Conservation (phyloP, 2,329 filamentous ascomycete genomes). For the Cercospora janseana region DNA sequence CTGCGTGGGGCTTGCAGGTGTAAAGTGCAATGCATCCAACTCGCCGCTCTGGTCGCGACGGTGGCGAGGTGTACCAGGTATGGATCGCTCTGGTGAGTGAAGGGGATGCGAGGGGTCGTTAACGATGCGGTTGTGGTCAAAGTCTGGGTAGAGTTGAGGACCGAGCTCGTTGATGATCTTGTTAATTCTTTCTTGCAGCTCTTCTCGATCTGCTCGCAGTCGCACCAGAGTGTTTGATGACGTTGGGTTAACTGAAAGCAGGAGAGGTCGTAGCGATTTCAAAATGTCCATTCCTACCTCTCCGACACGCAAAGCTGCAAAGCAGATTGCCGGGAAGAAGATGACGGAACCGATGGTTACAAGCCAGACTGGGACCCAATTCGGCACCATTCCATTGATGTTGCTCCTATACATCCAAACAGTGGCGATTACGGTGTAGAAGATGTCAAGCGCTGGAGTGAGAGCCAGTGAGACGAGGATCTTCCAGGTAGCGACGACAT, state of each 20-base stretch:
- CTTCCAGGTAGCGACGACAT: slow-evolving; percentile 95
- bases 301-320: slow-evolving; percentile 88
- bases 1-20: slow-evolving; percentile 27
- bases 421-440: slow-evolving; percentile 73
- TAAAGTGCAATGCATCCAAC: slow-evolving; percentile 31
- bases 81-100: slow-evolving; percentile 30
- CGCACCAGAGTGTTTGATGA: slow-evolving; percentile 81
- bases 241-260: slow-evolving; percentile 79
- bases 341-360: slow-evolving; percentile 73
- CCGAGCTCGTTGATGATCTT: slow-evolving; percentile 92
- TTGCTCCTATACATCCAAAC: slow-evolving; percentile 78
- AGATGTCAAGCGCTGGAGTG: slow-evolving; percentile 76
- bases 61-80: slow-evolving; percentile 31
- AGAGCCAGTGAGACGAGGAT: slow-evolving; percentile 82
- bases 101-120: slow-evolving; percentile 48
- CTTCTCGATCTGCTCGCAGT: slow-evolving; percentile 68
- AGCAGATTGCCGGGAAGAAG: slow-evolving; percentile 83
- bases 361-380: slow-evolving; percentile 75
- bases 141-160: slow-evolving; percentile 96
- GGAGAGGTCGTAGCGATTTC: slow-evolving; percentile 85
- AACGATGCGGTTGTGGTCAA: slow-evolving; percentile 72
- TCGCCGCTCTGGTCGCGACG: slow-evolving; percentile 26
- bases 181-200: slow-evolving; percentile 78
- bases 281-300: slow-evolving; percentile 99
- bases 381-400: slow-evolving; percentile 76